Percentiles rank a stretch among this genome's conserved stretches.
Conservation (phyloP, 768 basidiomycete genomes). For the Tricholoma hemisulphureum region DNA sequence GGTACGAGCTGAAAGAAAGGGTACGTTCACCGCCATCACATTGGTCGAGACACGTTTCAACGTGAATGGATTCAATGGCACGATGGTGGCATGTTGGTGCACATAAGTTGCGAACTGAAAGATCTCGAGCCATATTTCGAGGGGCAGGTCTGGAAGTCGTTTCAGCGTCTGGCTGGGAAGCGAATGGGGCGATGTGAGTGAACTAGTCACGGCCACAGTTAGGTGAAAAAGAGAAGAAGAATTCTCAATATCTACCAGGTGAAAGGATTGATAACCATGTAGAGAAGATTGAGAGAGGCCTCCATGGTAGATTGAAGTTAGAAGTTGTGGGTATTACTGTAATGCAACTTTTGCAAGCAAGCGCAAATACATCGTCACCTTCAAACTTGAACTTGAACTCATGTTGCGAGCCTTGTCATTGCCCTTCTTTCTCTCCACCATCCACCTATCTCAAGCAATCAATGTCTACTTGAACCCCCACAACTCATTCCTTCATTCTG, state of each 20-base stretch:
- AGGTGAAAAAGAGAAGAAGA: slow-evolving; percentile 9
- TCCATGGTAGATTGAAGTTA: too few relatives aligned
- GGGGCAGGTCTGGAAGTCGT: slow-evolving; percentile 39
- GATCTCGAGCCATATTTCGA: slow-evolving; percentile 55
- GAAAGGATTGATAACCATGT: slow-evolving; percentile 23
- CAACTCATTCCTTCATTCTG: slow-evolving; percentile 32
- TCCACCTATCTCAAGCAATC: slow-evolving; percentile 47
- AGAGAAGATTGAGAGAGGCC: slow-evolving; percentile 19
- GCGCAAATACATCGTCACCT: slow-evolving; percentile 23
- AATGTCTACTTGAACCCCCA: slow-evolving; percentile 60
- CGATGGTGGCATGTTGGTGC: slow-evolving; percentile 41
- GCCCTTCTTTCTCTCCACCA: slow-evolving; percentile 29
- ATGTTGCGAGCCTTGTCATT: slow-evolving; percentile 27
- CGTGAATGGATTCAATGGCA: slow-evolving; percentile 47
- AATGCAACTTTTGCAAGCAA: too few relatives aligned
- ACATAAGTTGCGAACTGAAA: slow-evolving; percentile 55
- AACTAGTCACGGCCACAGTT: slow-evolving; percentile 20
- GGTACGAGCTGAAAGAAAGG: slow-evolving; percentile 43
- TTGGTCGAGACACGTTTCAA: slow-evolving; percentile 39
- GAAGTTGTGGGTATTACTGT: too few relatives aligned
- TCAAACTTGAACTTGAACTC: slow-evolving; percentile 6
- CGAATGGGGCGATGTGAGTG: slow-evolving; percentile 15
- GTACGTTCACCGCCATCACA: slow-evolving; percentile 48
- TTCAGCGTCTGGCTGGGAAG: slow-evolving; percentile 10
- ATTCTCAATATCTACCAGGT: slow-evolving; percentile 28